Evolutionary conservation across 257 asterid species (phyloP), one percentile per base, ranked within the genome.

Genomic region (Nicotiana obtusifolia): DNA sequence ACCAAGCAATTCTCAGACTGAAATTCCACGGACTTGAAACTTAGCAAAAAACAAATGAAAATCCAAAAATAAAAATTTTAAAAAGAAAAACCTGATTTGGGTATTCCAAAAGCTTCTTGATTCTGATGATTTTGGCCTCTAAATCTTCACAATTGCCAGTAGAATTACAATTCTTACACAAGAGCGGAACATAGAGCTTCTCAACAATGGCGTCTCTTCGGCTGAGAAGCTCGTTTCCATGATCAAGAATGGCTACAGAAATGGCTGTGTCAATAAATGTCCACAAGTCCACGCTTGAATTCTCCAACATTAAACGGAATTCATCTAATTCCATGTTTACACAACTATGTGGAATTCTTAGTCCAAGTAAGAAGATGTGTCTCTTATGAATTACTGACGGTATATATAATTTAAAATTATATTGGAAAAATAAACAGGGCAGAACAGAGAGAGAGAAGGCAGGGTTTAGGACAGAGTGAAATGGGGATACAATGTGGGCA

Each of bases 241-340:
- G 86, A 86, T 90, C 93, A 56, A 75, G 41, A 19, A 85, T 84
- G 1, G 93, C 93, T 62, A 88, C 59, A 3, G 90, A 78, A 26
- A 90, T 86, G 0, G 90, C 82, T 89, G 87, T 85, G 31, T 90
- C 90, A n/a, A 90, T 88, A 88, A 87, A 87, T 1, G 83, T 76
- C 93, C 93, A 90, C 22, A 90, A 75, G 81, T 90, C 93, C 35
- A 88, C 30, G 16, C 89, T 89, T 0, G 93, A 90, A 68, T 90
- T 91, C 80, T 76, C 67, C 31, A 90, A 73, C 20, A 90, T 83
- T 7, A 86, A 87, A 37, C 90, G 93, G 52, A 90, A 87, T 73
- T 82, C 86, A 10, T 78, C 75, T 84, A 90, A 90, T 84, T 90
- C 91, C 93, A 90, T 88, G 68, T 49, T 49, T 31, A 3, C 44